phyloP scores from a whole-genome alignment of 164 flowering plant genomes.

The Magnolia kwangsiensis region DNA sequence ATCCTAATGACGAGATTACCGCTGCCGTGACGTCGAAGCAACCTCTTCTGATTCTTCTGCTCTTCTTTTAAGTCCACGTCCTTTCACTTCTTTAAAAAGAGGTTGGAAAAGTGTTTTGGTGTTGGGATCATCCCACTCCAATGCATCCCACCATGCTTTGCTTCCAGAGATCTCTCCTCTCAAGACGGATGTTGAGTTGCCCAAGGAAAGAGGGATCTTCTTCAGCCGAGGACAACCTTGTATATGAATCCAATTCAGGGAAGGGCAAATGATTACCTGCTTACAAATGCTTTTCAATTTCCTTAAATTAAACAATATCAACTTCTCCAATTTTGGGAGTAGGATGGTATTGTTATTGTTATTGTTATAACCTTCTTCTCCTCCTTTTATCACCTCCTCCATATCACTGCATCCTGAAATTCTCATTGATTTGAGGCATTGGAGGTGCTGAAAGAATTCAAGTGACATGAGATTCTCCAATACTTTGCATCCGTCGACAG shows the following conservation, averaged over 20 bases:
- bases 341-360: background rate
- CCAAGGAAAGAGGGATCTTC: background rate
- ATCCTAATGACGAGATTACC: too few species aligned
- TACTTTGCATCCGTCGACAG: too few species aligned
- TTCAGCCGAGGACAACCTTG: background rate
- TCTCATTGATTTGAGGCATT: background rate
- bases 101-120: background rate
- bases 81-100: background rate
- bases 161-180: too few species aligned
- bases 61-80: too few species aligned
- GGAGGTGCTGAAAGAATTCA: too few species aligned
- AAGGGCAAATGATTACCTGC: background rate
- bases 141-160: slow-evolving; percentile 2
- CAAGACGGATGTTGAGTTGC: too few species aligned
- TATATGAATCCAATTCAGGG: background rate
- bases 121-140: slow-evolving; percentile 6
- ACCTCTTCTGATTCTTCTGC: too few species aligned
- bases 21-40: too few species aligned
- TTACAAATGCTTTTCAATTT: background rate
- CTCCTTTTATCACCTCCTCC: slow-evolving; percentile 1
- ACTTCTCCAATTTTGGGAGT: background rate
- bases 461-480: too few species aligned
- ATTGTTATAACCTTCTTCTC: background rate
- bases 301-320: background rate
- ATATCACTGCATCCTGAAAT: background rate